These are phyloP conservation scores for Euphorbia lathyris DNA, from an alignment of 345 rosid species.

Conservation along the genomic window DNA sequence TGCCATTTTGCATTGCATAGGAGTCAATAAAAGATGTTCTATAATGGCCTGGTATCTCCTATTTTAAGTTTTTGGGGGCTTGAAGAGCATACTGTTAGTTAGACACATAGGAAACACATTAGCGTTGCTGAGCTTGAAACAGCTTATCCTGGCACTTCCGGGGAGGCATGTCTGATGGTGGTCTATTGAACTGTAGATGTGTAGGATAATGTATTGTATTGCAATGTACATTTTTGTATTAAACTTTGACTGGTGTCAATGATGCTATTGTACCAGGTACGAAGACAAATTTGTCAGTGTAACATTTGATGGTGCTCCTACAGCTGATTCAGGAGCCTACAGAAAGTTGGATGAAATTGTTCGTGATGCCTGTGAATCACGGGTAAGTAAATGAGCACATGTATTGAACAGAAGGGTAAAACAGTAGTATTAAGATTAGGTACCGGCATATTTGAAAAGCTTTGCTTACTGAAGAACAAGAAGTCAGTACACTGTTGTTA, in stretches of 20 bases:
- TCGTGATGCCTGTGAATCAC: slow-evolving; percentile 82
- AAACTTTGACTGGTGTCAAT: slow-evolving; percentile 4
- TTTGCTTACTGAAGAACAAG: background rate
- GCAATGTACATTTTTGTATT: slow-evolving; percentile 15
- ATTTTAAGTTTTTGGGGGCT: background rate
- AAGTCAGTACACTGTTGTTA: background rate
- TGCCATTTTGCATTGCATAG: background rate
- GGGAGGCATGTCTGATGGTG: background rate
- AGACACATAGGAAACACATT: background rate
- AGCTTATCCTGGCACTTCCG: background rate
- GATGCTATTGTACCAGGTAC: slow-evolving; percentile 47
- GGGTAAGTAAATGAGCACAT: slow-evolving; percentile 42
- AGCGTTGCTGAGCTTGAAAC: background rate
- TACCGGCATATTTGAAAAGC: background rate
- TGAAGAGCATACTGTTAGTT: background rate
- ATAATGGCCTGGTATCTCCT: background rate
- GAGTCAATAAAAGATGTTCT: background rate
- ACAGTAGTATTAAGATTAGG: background rate
- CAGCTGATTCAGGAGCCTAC: slow-evolving; percentile 75
- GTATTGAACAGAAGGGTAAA: background rate
- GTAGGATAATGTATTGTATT: background rate
- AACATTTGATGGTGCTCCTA: slow-evolving; percentile 83
- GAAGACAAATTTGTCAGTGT: slow-evolving; percentile 74
- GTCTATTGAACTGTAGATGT: background rate
- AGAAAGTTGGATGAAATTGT: slow-evolving; percentile 60